Evolutionary conservation across 345 rosid species (phyloP), one percentile per base, ranked within the genome.

Genomic region (Melastoma malabathricum): DNA sequence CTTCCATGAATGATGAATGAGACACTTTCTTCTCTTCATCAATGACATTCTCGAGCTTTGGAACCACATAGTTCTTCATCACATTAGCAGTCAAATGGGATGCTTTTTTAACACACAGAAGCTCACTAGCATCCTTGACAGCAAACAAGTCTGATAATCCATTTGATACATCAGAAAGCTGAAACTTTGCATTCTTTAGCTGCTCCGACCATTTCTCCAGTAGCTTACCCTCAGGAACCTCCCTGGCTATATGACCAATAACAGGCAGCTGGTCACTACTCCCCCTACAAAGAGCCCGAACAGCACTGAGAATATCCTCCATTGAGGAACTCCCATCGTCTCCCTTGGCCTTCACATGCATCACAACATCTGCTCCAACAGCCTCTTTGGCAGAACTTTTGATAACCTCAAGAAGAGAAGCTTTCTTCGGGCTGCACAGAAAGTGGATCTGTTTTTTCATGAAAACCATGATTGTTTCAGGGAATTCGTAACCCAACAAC

Each of bases 401-500:
- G 51, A 90, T 79, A 68, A 70, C 83, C 47, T 73, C 83, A 71
- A 90, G 96, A 52, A 83, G 52, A 46, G 83, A 69, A 3, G 80
- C 86, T 67, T 89, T 89, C 72, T 72, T 85, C 68, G 67, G 83
- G 66, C 87, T 83, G 60, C 87, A 81, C 63, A 86, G 64, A 67
- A 89, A 77, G 62, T 83, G 95, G 27, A 89, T 73, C 72, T 86
- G 84, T 68, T 71, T 82, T 64, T 60, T 62, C 46, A 67, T 64
- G 50, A 86, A 90, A 48, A 86, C 89, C 89, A 86, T 90, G n/a
- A 90, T 75, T 0, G 98, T 86, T 72, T 86, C 96, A 0, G 96
- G 98, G 54, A 90, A 90, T 76, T 86, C 98, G 44, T 83, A 90
- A 34, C 96, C 96, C 31, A 90, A 64, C 67, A 90, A 75, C 94